These are phyloP conservation scores for Alternaria ethzedia DNA, from an alignment of 2,329 filamentous ascomycete genomes.

Conservation along the genomic window DNA sequence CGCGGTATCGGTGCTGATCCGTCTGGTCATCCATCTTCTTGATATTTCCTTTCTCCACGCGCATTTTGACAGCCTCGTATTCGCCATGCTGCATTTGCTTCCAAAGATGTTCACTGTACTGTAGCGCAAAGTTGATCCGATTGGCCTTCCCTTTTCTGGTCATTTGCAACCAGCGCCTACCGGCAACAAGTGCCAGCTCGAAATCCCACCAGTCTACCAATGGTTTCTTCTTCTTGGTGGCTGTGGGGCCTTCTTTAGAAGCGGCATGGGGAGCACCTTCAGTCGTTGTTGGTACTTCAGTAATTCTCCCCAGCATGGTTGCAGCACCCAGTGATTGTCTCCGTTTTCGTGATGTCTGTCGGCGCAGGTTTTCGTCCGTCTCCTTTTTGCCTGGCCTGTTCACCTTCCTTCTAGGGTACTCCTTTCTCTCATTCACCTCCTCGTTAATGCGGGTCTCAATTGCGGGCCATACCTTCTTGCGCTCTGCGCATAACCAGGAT, in stretches of 20 bases:
- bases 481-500: not conserved
- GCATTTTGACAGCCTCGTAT: not conserved
- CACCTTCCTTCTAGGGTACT: not conserved
- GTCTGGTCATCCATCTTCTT: fast-evolving
- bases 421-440: not conserved
- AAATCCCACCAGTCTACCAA: not conserved
- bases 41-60: fast-evolving
- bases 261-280: fast-evolving
- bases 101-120: fast-evolving
- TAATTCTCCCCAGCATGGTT: not conserved
- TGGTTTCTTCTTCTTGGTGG: not conserved
- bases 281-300: not conserved
- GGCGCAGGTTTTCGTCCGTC: not conserved
- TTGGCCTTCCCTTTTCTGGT: not conserved
- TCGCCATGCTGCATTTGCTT: not conserved
- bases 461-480: not conserved
- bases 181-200: not conserved
- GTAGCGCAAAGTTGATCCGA: not conserved
- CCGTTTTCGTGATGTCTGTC: not conserved
- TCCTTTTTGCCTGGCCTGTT: not conserved
- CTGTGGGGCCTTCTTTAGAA: fast-evolving
- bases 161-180: not conserved
- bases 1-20: fast-evolving
- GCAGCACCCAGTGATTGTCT: not conserved
- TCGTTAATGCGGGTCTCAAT: not conserved